phyloP scores from a whole-genome alignment of 768 basidiomycete genomes.

The Tricholoma terreum region DNA sequence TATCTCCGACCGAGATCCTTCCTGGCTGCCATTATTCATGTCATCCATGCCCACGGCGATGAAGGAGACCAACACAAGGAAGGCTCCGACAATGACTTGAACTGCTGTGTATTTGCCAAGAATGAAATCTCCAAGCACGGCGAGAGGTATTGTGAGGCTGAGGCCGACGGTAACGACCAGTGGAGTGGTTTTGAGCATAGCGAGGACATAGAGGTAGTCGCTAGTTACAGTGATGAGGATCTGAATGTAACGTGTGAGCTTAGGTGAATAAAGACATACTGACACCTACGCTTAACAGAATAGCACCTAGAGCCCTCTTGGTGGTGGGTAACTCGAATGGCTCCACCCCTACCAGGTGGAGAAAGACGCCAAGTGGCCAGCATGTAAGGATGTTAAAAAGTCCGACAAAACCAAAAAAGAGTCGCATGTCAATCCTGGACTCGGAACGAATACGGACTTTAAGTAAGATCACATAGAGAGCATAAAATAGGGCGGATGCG shows the following conservation, averaged over 20 bases:
- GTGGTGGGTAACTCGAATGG: slow-evolving; percentile 58
- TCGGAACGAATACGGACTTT: slow-evolving; percentile 76
- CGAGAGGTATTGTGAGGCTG: slow-evolving; percentile 90
- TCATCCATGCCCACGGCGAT: slow-evolving; percentile 65
- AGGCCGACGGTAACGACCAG: slow-evolving; percentile 91
- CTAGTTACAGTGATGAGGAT: slow-evolving; percentile 82
- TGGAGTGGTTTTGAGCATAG: slow-evolving; percentile 97
- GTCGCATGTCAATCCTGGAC: slow-evolving; percentile 78
- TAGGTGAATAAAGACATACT: background rate
- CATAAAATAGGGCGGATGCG: slow-evolving; percentile 74
- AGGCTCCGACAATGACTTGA: slow-evolving; percentile 71
- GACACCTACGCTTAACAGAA: slow-evolving; percentile 38
- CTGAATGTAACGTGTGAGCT: slow-evolving; percentile 32
- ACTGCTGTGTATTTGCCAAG: slow-evolving; percentile 53
- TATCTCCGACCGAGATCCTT: background rate
- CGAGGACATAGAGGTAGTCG: slow-evolving; percentile 82
- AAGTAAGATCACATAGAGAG: slow-evolving; percentile 74
- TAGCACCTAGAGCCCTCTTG: slow-evolving; percentile 27
- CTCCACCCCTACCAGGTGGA: slow-evolving; percentile 67
- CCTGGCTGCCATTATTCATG: slow-evolving; percentile 16
- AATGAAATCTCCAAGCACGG: slow-evolving; percentile 77
- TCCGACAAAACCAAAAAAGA: slow-evolving; percentile 87
- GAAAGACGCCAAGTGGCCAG: slow-evolving; percentile 66
- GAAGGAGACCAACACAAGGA: slow-evolving; percentile 75
- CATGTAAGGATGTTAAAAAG: slow-evolving; percentile 67